phyloP scores from a whole-genome alignment of 1,284 basidiomycete species.

The Phellopilus nigrolimitatus region DNA sequence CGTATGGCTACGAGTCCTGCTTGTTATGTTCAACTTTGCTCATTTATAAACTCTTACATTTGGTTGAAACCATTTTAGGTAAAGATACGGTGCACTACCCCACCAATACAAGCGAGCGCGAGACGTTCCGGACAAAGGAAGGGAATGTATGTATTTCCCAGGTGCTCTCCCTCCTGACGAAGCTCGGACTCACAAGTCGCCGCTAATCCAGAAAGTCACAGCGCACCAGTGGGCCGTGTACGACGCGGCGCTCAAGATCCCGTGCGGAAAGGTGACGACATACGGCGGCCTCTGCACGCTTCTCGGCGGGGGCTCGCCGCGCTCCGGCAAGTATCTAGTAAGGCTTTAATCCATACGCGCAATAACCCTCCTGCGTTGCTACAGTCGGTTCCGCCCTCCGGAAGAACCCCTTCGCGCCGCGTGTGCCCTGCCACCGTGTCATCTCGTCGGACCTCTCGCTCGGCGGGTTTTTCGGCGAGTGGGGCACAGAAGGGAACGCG shows the following conservation, averaged over 20 bases:
- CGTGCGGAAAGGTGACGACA: slow-evolving; percentile 47
- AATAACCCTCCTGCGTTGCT: background rate
- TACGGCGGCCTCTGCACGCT: slow-evolving; percentile 50
- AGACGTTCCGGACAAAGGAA: slow-evolving; percentile 2
- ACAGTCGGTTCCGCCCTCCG: slow-evolving; percentile 56
- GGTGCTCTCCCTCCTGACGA: background rate
- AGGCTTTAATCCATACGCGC: background rate
- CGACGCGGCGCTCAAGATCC: slow-evolving; percentile 45
- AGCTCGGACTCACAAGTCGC: background rate
- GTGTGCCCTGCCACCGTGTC: slow-evolving; percentile 62
- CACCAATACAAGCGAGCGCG: background rate
- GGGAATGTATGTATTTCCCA: slow-evolving; percentile 21
- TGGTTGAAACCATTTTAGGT: no score
- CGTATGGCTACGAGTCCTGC: no score
- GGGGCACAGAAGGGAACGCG: slow-evolving; percentile 39
- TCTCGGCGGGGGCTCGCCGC: slow-evolving; percentile 50
- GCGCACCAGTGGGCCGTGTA: slow-evolving; percentile 59
- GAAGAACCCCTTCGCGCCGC: slow-evolving; percentile 60
- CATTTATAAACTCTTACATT: no score
- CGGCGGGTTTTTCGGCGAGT: slow-evolving; percentile 59
- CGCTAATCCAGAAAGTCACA: slow-evolving; percentile 37
- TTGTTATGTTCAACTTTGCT: no score
- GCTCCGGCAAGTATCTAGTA: slow-evolving; percentile 40
- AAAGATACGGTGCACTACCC: slow-evolving; percentile 11
- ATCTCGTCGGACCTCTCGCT: slow-evolving; percentile 54